Base-by-base conservation (phyloP, 2,329 filamentous ascomycete genomes). In the Aureobasidium sp. region DNA sequence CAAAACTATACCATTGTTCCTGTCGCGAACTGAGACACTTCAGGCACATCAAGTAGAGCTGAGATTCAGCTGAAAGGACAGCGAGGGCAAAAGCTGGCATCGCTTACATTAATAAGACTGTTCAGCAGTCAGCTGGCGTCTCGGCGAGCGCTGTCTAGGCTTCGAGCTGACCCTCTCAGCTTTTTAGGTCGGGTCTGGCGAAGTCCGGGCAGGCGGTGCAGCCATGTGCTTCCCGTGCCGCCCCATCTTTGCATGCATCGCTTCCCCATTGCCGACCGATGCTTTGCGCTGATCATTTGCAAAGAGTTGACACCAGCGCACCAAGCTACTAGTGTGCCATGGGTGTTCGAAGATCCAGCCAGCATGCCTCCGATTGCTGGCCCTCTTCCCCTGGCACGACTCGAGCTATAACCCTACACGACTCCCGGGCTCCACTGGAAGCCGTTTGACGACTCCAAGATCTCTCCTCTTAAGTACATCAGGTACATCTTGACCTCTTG, bases 211-310 rank as follows among this genome's bases (percentile, higher is more conserved):
- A 25, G 49, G 27, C 29, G 14, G 20, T 52, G 49, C 31, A 25
- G 49, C 49, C 49, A 52, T 52, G 49, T 52, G 49, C 31, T 52
- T 55, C 49, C 31, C 49, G 36, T 27, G 34, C 49, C 51, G 36
- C 39, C 27, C 29, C 27, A 27, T 44, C 34, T 44, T 29, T 37
- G 42, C 34, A 37, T 47, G 31, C 31, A 15, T 36, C 55, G 55
- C 55, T 58, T 58, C 55, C 55, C 55, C 55, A 47, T n/a, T 48
- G 17, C 55, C 55, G 41, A n/a, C 31, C 55, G 41, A 41, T 53
- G 36, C 36, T 17, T 25, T 20, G 22, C 25, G 34, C 51, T 12
- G 37, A 47, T 58, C 42, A n/a, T 31, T 48, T 48, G 42, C 55
- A 39, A 36, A 58, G 31, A 47, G 42, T 58, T 45, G 53, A 57